These are phyloP conservation scores for Starmerella vitae DNA, from an alignment of 805 yeast genomes.

Conservation along the genomic window DNA sequence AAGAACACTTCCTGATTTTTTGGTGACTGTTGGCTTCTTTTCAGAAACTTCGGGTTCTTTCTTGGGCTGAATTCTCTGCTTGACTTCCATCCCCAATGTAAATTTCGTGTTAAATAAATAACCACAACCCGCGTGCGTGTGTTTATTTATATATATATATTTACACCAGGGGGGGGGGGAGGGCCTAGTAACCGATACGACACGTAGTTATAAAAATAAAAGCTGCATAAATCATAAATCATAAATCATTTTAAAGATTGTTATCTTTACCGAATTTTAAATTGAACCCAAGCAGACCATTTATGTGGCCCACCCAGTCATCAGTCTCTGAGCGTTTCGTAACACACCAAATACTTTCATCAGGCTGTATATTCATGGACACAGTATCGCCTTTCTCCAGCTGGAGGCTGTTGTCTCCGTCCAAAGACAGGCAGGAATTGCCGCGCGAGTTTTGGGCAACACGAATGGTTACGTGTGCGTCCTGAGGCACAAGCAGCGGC, in stretches of 20 bases:
- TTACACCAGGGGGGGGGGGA: too few species aligned
- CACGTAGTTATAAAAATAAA: too few species aligned
- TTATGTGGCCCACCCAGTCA: conserved; percentile 87
- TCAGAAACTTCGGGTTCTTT: not conserved
- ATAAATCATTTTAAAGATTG: not conserved
- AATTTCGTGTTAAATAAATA: too few species aligned
- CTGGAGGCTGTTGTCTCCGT: conserved; percentile 65
- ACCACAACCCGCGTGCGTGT: too few species aligned
- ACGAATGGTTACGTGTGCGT: conserved; percentile 44
- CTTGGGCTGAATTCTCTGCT: not conserved
- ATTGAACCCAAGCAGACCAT: conserved; percentile 78
- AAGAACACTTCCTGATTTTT: not conserved
- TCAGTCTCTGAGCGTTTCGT: conserved; percentile 49
- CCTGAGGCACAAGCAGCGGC: conserved; percentile 69
- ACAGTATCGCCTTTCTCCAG: conserved; percentile 51
- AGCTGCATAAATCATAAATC: not conserved
- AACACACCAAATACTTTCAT: conserved; percentile 70
- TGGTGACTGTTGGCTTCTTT: not conserved
- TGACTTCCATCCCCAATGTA: not conserved
- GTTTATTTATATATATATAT: too few species aligned
- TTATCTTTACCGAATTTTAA: conserved; percentile 45
- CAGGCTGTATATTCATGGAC: conserved; percentile 22
- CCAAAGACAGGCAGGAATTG: conserved; percentile 51
- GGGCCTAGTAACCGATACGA: too few species aligned
- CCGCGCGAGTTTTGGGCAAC: conserved; percentile 28